Percentiles rank a stretch among this genome's conserved stretches.
Conservation (phyloP, 75 land plant genomes). For the Pinus albicaulis region DNA sequence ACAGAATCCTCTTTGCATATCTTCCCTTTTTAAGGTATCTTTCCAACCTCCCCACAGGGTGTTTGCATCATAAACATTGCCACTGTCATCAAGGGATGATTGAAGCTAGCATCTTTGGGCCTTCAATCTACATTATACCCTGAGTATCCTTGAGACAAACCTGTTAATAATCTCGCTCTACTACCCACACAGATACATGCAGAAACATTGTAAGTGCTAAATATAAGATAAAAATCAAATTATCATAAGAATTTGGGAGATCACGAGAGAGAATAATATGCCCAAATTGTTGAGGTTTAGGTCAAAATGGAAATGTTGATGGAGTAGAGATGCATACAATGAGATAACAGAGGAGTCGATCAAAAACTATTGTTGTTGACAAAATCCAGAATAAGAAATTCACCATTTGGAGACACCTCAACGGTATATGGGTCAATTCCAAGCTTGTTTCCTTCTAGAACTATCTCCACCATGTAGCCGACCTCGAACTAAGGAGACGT, state of each 20-base stretch:
- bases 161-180: slow-evolving; percentile 64
- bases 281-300: neutral
- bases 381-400: slow-evolving; percentile 66
- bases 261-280: neutral
- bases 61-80: slow-evolving; percentile 85
- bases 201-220: neutral
- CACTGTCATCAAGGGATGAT: slow-evolving; percentile 75
- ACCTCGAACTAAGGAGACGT: slow-evolving; percentile 51
- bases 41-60: slow-evolving; percentile 1
- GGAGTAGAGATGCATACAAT: slow-evolving; percentile 33
- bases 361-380: slow-evolving; percentile 52
- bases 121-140: slow-evolving; percentile 89
- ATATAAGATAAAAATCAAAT: neutral
- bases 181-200: slow-evolving; percentile 45
- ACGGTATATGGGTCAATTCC: slow-evolving; percentile 54
- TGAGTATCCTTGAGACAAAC: slow-evolving; percentile 61
- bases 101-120: slow-evolving; percentile 72
- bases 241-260: neutral
- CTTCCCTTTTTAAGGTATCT: slow-evolving; percentile 38
- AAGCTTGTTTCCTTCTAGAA: slow-evolving; percentile 72
- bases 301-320: neutral
- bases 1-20: slow-evolving; percentile 26
- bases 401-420: slow-evolving; percentile 61
- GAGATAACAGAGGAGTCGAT: slow-evolving; percentile 70
- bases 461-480: slow-evolving; percentile 72